phyloP scores from a whole-genome alignment of 768 basidiomycete genomes.

The Albatrellus ellisii region DNA sequence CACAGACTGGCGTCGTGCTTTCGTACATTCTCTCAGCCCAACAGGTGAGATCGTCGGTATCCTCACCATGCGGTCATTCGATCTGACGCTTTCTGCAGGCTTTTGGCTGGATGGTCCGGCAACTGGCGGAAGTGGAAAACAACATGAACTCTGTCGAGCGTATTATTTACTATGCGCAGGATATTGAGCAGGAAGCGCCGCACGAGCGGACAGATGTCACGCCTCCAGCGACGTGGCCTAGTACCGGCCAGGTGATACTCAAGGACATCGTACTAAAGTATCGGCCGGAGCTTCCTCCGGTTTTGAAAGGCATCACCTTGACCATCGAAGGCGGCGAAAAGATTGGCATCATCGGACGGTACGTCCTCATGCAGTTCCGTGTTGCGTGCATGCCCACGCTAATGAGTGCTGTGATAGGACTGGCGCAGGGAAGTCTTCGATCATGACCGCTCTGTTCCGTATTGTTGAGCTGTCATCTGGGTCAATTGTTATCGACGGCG shows the following conservation, averaged over 20 bases:
- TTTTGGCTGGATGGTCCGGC: constrained; percentile 67
- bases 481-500: constrained; percentile 63
- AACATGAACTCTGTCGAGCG: constrained; percentile 90
- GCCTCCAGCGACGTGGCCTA: constrained; percentile 61
- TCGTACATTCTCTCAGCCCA: constrained; percentile 75
- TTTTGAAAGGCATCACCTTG: constrained; percentile 75
- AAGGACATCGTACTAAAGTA: constrained; percentile 70
- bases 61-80: not conserved
- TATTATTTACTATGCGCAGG: constrained; percentile 66
- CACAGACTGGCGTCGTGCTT: constrained; percentile 64
- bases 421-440: constrained; percentile 81
- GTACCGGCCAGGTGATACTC: constrained; percentile 58
- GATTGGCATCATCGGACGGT: constrained; percentile 78
- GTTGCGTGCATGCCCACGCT: not conserved
- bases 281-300: constrained; percentile 76
- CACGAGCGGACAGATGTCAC: constrained; percentile 48
- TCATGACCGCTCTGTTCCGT: constrained; percentile 81
- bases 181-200: constrained; percentile 73
- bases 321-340: constrained; percentile 67
- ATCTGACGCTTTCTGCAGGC: constrained; percentile 22
- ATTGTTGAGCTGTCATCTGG: constrained; percentile 73
- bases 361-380: constrained; percentile 14
- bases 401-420: constrained; percentile 26
- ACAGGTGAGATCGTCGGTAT: constrained; percentile 31
- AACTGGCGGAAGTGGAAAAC: constrained; percentile 81